Base-by-base conservation (phyloP, 2,329 filamentous ascomycete genomes). In the Sordariomycetes sp. region DNA sequence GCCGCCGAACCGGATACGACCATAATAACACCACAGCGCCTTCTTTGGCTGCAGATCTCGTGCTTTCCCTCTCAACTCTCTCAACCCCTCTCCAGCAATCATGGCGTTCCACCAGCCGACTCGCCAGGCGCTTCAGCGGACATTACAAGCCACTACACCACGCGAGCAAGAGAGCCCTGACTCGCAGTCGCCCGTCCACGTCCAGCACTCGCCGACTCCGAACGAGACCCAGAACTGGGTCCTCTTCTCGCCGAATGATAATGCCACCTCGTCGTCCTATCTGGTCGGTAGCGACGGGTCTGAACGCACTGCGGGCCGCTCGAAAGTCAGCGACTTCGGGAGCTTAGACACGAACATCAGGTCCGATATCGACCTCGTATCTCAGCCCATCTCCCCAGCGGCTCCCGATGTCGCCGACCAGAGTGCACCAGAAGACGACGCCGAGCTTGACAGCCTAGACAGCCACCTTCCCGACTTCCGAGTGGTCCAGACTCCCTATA, bases 161-260 rank as follows among this genome's bases (percentile, higher is more conserved):
- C 43, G 20, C 7, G 40, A 53, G 34, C 40, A 20, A 24, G 46
- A 50, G n/a, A 28, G 28, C 22, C 24, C 43, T 25, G 20, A 40
- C 46, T 35, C 46, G n/a, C 46, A 22, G n/a, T 11, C 46, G 22
- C 32, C 58, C 35, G 61, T 59, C 20, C 35, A 64, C 55, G 69
- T 69, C 65, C 62, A 66, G 65, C 59, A 59, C 63, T 60, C 63
- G 69, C 40, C 71, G 72, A 54, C 65, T 67, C 24, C 65, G 63
- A 84, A 89, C 61, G 87, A 92, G 63, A 87, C 89, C 14, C 88
- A 94, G 71, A 93, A 96, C 81, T 99, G 94, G 94, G 88, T 97
- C 58, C 83, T 99, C 63, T 99, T 99, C 76, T 89, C 91, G 8
- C 90, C 90, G 1, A 79, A 80, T 10, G 80, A 86, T 60, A 77